phyloP scores from a whole-genome alignment of 2,329 filamentous ascomycete genomes.

The Microcera coccophila region DNA sequence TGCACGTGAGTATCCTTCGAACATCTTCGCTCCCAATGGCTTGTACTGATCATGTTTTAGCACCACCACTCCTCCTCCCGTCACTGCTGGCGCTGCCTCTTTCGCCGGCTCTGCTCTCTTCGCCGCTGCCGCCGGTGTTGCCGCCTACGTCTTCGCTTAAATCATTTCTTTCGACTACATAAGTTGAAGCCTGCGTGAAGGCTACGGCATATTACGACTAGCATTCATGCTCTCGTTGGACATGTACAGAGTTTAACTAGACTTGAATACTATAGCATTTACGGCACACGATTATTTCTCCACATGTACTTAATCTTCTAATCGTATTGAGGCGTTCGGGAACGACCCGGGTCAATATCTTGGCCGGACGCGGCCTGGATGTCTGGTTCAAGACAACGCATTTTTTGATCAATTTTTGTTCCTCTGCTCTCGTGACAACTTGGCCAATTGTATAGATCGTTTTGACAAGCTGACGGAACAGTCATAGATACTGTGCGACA shows the following conservation, averaged over 20 bases:
- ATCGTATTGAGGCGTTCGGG: conserved; percentile 34
- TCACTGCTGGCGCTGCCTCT: conserved; percentile 51
- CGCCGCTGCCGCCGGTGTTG: conserved; percentile 53
- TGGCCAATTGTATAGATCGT: neutral
- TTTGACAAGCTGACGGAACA: neutral
- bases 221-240: conserved; percentile 31
- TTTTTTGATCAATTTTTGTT: neutral
- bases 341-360: conserved; percentile 11
- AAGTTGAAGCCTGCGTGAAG: conserved; percentile 38
- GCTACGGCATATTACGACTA: conserved; percentile 39
- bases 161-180: conserved; percentile 33
- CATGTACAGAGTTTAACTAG: conserved; percentile 39
- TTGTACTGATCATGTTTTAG: conserved; percentile 5
- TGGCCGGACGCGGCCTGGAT: conserved; percentile 16
- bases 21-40: neutral
- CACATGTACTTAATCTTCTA: conserved; percentile 47
- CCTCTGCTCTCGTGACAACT: no score
- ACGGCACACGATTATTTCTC: conserved; percentile 14
- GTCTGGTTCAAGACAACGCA: conserved; percentile 11
- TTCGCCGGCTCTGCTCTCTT: conserved; percentile 51
- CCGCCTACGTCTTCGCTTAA: conserved; percentile 55
- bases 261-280: conserved; percentile 33
- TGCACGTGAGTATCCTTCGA: conserved; percentile 28
- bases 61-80: conserved; percentile 32
- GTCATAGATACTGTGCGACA: no score